Conservation (phyloP, 192 early-diverging fungal species). For the Tieghemiomyces parasiticus region DNA sequence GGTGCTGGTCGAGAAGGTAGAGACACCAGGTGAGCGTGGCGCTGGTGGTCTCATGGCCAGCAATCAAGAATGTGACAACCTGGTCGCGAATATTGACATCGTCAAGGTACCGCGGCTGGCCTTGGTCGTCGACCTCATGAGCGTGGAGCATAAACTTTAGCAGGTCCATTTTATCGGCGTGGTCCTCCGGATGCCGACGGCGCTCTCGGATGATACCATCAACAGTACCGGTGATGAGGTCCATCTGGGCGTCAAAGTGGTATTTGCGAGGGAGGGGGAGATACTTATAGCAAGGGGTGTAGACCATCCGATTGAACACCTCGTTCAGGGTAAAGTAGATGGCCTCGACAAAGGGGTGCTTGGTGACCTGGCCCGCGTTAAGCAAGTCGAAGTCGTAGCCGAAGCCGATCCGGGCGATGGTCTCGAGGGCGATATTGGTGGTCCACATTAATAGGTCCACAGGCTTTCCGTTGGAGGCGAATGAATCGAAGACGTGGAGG, state of each 20-base stretch:
- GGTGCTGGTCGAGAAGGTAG: constrained; percentile 27
- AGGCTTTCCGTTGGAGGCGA: constrained; percentile 14
- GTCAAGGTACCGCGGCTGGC: constrained; percentile 13
- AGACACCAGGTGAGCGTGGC: constrained; percentile 35
- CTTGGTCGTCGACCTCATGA: constrained; percentile 18
- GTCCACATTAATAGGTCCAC: constrained; percentile 29
- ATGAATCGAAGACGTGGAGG: constrained; percentile 19
- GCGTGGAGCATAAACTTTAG: constrained; percentile 40
- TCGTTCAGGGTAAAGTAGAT: constrained; percentile 25
- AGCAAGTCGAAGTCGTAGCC: constrained; percentile 35
- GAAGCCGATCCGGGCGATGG: constrained; percentile 37
- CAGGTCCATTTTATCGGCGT: constrained; percentile 24
- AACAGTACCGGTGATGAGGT: constrained; percentile 29
- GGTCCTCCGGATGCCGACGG: constrained; percentile 18
- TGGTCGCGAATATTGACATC: constrained; percentile 42
- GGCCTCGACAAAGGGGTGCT: constrained; percentile 24
- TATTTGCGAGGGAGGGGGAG: constrained; percentile 26
- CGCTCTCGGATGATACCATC: constrained; percentile 33
- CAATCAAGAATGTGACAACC: constrained; percentile 47
- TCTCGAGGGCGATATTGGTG: constrained; percentile 39
- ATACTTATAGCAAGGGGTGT: constrained; percentile 24
- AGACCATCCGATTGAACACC: constrained; percentile 14
- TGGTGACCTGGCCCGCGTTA: constrained; percentile 12
- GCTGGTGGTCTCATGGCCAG: constrained; percentile 39
- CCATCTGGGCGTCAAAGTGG: constrained; percentile 18